phyloP scores from a whole-genome alignment of 2,329 filamentous ascomycete species.

The Cryphonectria naterciae region DNA sequence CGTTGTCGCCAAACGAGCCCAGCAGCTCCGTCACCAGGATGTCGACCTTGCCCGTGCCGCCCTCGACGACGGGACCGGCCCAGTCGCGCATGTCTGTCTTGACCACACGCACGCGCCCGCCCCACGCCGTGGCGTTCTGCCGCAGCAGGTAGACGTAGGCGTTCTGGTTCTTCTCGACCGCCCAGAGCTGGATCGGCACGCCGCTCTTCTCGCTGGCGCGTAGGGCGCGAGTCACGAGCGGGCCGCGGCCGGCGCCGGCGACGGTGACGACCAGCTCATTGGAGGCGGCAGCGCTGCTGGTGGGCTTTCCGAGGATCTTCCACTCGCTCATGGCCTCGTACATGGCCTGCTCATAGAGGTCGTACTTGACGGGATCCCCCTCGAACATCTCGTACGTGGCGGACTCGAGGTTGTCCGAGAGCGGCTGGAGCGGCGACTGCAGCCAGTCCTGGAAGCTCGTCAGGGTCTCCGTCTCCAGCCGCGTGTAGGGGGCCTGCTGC shows the following conservation, averaged over 20 bases:
- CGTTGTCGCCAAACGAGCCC: constrained; percentile 95
- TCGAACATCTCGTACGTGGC: constrained; percentile 99
- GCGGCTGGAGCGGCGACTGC: constrained; percentile 89
- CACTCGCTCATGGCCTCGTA: constrained; percentile 81
- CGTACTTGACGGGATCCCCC: constrained; percentile 96
- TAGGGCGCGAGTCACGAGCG: constrained; percentile 85
- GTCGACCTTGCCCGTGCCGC: constrained; percentile 70
- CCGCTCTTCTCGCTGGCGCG: constrained; percentile 77
- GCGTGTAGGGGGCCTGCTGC: constrained; percentile 69
- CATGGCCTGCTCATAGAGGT: constrained; percentile 89
- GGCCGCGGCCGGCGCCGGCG: constrained; percentile 89
- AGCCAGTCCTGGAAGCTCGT: constrained; percentile 85
- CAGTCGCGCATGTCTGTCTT: constrained; percentile 98
- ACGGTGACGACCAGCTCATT: constrained; percentile 77
- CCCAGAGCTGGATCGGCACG: constrained; percentile 84
- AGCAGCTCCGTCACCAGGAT: constrained; percentile 93
- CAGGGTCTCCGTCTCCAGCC: constrained; percentile 56
- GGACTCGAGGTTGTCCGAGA: constrained; percentile 95
- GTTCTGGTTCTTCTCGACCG: constrained; percentile 97
- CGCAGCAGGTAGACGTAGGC: constrained; percentile 90
- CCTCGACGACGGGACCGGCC: constrained; percentile 71
- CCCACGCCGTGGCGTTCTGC: constrained; percentile 85
- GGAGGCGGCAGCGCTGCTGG: constrained; percentile 52
- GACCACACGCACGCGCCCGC: constrained; percentile 78
- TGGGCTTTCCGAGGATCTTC: constrained; percentile 71